These are phyloP conservation scores for Vigna reflexopilosa DNA, from an alignment of 306 rosid species.

Conservation along the genomic window DNA sequence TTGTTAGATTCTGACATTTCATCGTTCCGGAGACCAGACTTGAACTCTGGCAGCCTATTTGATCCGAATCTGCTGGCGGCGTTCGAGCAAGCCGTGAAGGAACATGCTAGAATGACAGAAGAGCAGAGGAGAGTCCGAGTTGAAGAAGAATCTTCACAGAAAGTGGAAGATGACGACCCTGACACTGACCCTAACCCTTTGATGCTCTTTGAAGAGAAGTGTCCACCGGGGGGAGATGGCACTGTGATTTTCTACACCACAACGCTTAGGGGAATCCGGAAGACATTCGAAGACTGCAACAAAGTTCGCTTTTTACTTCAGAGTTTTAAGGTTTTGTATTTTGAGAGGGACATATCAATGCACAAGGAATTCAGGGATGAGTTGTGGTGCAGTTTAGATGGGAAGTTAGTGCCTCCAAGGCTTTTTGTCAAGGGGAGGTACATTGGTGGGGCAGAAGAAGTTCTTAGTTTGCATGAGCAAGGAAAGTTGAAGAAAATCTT, in stretches of 20 bases:
- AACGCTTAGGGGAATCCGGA: constrained; percentile 72
- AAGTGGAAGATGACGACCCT: constrained; percentile 41
- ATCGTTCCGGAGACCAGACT: constrained; percentile 74
- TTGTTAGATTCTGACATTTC: constrained; percentile 54
- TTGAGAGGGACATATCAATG: constrained; percentile 86
- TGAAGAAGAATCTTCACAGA: constrained; percentile 41
- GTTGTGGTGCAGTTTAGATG: constrained; percentile 60
- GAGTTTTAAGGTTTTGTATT: constrained; percentile 69
- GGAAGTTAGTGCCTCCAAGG: constrained; percentile 72
- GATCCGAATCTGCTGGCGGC: constrained; percentile 80
- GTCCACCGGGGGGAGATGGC: constrained; percentile 75
- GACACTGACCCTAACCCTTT: constrained; percentile 48
- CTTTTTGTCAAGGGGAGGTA: constrained; percentile 78
- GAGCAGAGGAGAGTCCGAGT: constrained; percentile 51
- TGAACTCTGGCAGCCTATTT: constrained; percentile 79
- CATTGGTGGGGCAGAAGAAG: constrained; percentile 87
- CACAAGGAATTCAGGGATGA: constrained; percentile 79
- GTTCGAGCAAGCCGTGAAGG: constrained; percentile 66
- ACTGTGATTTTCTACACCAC: constrained; percentile 85
- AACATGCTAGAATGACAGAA: constrained; percentile 53
- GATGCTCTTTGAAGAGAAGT: constrained; percentile 59
- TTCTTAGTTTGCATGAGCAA: constrained; percentile 72
- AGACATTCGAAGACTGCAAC: constrained; percentile 85
- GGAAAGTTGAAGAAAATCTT: constrained; percentile 69
- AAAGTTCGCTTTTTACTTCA: constrained; percentile 75